phyloP scores from a whole-genome alignment of 1,139 yeast species.

The Yamadazyma aaseri region DNA sequence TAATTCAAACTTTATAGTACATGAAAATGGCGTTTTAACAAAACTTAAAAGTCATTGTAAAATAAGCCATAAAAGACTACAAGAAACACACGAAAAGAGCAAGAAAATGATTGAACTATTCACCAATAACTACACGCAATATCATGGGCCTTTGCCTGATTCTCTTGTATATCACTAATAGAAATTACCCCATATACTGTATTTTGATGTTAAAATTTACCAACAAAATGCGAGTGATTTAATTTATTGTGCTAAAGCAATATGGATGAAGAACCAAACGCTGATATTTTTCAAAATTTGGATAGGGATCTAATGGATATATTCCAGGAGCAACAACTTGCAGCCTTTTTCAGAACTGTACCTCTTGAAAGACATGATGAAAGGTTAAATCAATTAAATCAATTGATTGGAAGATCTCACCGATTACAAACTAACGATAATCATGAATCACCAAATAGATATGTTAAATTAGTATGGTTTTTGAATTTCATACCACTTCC shows the following conservation, averaged over 20 bases:
- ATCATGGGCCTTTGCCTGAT: constrained; percentile 5
- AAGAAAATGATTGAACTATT: constrained; percentile 9
- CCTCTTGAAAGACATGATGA: constrained; percentile 18
- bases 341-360: constrained; percentile 15
- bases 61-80: constrained; percentile 5
- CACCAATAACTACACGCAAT: constrained; percentile 6
- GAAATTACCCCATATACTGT: too few relatives aligned
- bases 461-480: constrained; percentile 17
- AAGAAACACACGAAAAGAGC: constrained; percentile 5
- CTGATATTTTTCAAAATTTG: constrained; percentile 23
- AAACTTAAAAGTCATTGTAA: constrained; percentile 13
- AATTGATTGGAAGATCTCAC: constrained; percentile 7
- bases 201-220: too few relatives aligned
- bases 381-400: constrained; percentile 15
- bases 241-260: too few relatives aligned
- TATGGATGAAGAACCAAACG: neutral
- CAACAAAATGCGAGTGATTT: too few relatives aligned
- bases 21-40: constrained; percentile 2
- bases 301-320: constrained; percentile 23
- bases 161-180: constrained; percentile 1
- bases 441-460: constrained; percentile 2
- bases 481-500: constrained; percentile 28
- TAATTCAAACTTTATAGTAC: constrained; percentile 7
- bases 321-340: constrained; percentile 20
- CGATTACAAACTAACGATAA: constrained; percentile 5